Base-by-base conservation (phyloP, 805 yeast genomes). In the Ogataea neopini region DNA sequence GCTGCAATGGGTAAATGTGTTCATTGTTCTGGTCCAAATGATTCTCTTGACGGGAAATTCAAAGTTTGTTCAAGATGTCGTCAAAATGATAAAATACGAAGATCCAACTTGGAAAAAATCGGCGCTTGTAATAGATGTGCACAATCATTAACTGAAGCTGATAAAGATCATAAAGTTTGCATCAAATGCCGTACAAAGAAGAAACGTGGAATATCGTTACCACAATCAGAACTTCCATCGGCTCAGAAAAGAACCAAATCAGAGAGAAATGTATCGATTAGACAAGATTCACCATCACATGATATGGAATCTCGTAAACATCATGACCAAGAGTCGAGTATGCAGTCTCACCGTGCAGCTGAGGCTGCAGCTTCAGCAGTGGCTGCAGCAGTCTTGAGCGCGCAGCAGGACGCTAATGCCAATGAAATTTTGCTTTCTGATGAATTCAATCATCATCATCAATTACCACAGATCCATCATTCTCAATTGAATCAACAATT, bases 1-100 rank as follows among this genome's bases (percentile, higher is more conserved):
- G 84, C 80, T 5, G 79, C 80, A 10, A 76, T 73, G 53, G 88
- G 88, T 0, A 76, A 75, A 56, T 83, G 88, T 66, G 85, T 83
- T 13, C 88, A 83, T 58, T 83, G 88, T 51, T 71, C 82, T 1
- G 86, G 86, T 2, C 81, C 83, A 6, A 73, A 74, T 45, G 76
- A 72, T 30, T 57, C 65, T 14, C 61, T 73, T 6, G 73, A 71
- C 46, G 69, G 75, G 1, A 71, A 70, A 44, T 83, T 69, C 63
- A 83, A 82, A 59, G 88, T 83, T n/a, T 83, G 88, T 59, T 68
- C 74, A 49, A 67, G 86, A 52, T 83, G 88, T 61, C 70, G 88
- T 48, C 77, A 72, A 40, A 81, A 79, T 54, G 88, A 82, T 59
- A 80, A 77, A 58, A 65, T 76, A 40, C 69, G 88, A 52, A 64